Evolutionary conservation across 2,329 filamentous ascomycete genomes (phyloP), one percentile per base, ranked within the genome.

Genomic region (Teratosphaeria nubilosa): DNA sequence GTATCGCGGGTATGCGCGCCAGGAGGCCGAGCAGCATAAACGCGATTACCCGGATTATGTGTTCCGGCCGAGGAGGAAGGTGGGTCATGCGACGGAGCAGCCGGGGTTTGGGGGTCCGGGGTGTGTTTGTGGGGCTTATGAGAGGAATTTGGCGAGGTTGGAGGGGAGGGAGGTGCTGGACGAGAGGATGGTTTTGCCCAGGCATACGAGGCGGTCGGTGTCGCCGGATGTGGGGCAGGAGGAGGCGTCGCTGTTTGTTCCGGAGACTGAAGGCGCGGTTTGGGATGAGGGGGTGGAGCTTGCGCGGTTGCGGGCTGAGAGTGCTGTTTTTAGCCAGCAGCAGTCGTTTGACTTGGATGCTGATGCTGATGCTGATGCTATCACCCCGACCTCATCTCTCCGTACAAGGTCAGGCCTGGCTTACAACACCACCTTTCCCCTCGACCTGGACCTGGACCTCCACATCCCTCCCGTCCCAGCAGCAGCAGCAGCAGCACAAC

Each of bases 71-170:
- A 31, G 54, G 24, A 53, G 22, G 48, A 54, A 53, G 34, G 57
- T 55, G 20, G 53, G 37, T 14, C 32, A 56, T 20, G 37, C 32
- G 37, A 55, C 27, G 5, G 45, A 55, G 52, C 14, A 34, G 16
- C 32, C 32, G 11, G 48, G 41, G 11, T 63, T 63, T 37, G 61
- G 61, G 13, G 24, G 20, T 1, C 45, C 56, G 3, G 20, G 20
- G 30, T 63, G 61, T 45, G 37, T 14, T 9, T 63, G 61, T 51
- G 61, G 61, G 32, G 61, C 59, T 25, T 63, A 60, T 41, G 6
- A 54, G 20, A 30, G 16, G n/a, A 63, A 63, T 56, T 32, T 58
- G 51, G 45, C 55, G 2, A 56, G 56, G 53, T 34, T 13, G 13
- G 31, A 54, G 50, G 20, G 37, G 6, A 6, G 16, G 20, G 16